phyloP scores from a whole-genome alignment of 1,139 yeast species.

The Spencermartinsiella ligniputridi region DNA sequence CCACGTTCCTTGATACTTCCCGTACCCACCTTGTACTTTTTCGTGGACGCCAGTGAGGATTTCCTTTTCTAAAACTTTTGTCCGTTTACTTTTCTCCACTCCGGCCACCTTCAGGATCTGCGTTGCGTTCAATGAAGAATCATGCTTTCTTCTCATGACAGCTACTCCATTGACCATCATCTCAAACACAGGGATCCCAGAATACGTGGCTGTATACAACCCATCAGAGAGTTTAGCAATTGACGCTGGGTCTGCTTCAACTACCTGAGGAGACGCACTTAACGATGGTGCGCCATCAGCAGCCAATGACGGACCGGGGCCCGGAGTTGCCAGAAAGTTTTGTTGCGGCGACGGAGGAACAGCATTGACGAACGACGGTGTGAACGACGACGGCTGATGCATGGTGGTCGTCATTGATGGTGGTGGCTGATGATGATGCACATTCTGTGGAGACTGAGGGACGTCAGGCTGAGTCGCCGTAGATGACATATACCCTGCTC shows the following conservation, averaged over 20 bases:
- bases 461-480: slow-evolving; percentile 10
- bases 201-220: slow-evolving; percentile 24
- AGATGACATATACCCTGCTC: slow-evolving; percentile 8
- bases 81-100: slow-evolving; percentile 90
- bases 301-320: background rate
- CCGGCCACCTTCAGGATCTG: slow-evolving; percentile 92
- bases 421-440: background rate
- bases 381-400: background rate
- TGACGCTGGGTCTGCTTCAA: background rate
- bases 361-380: background rate
- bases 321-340: background rate
- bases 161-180: slow-evolving; percentile 69
- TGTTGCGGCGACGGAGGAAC: background rate
- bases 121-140: slow-evolving; percentile 90
- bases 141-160: slow-evolving; percentile 75
- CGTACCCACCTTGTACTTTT: slow-evolving; percentile 96
- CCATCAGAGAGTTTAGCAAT: background rate
- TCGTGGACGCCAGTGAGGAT: slow-evolving; percentile 85
- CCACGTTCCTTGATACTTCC: slow-evolving; percentile 97
- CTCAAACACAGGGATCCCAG: slow-evolving; percentile 68
- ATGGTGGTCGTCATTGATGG: background rate
- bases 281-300: slow-evolving; percentile 1
- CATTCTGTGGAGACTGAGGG: background rate
- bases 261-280: slow-evolving; percentile 6
- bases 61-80: slow-evolving; percentile 86